Evolutionary conservation across 305 asterid species (phyloP).

Genomic region (Fraxinus floribunda): DNA sequence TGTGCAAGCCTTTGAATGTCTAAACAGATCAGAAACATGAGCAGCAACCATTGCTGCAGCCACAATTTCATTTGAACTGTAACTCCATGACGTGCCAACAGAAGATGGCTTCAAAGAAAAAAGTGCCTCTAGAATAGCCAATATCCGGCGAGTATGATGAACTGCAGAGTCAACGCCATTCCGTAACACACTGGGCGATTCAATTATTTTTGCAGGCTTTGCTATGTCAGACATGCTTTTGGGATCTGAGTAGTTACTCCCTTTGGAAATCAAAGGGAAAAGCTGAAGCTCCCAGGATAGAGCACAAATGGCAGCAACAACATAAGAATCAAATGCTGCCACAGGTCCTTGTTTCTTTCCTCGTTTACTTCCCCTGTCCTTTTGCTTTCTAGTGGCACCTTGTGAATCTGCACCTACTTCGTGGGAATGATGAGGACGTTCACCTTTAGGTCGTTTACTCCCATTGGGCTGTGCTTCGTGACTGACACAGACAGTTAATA

Average conservation of each 20-base stretch:
- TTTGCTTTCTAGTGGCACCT: slow-evolving; percentile 39
- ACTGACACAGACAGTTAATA: slow-evolving; percentile 88
- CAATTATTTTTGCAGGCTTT: slow-evolving; percentile 52
- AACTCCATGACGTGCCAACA: slow-evolving; percentile 85
- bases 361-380: slow-evolving; percentile 45
- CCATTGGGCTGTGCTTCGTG: slow-evolving; percentile 86
- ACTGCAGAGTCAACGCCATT: slow-evolving; percentile 79
- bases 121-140: slow-evolving; percentile 90
- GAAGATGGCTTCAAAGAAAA: slow-evolving; percentile 95
- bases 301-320: slow-evolving; percentile 97
- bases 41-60: slow-evolving; percentile 99
- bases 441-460: slow-evolving; percentile 73
- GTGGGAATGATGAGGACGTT: slow-evolving; percentile 37
- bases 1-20: slow-evolving; percentile 90
- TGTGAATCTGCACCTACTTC: slow-evolving; percentile 43
- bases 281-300: slow-evolving; percentile 94
- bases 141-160: slow-evolving; percentile 75
- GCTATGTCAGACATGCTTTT: slow-evolving; percentile 30
- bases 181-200: slow-evolving; percentile 48
- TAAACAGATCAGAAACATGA: slow-evolving; percentile 89
- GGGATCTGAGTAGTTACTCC: slow-evolving; percentile 38
- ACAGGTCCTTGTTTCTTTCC: slow-evolving; percentile 85
- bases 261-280: slow-evolving; percentile 73
- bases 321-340: slow-evolving; percentile 95
- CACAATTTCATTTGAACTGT: slow-evolving; percentile 91